Percentiles rank a stretch among this genome's conserved stretches.
These are phyloP conservation scores for Populus pruinosa DNA, from an alignment of 345 rosid genomes.

Conservation along the genomic window DNA sequence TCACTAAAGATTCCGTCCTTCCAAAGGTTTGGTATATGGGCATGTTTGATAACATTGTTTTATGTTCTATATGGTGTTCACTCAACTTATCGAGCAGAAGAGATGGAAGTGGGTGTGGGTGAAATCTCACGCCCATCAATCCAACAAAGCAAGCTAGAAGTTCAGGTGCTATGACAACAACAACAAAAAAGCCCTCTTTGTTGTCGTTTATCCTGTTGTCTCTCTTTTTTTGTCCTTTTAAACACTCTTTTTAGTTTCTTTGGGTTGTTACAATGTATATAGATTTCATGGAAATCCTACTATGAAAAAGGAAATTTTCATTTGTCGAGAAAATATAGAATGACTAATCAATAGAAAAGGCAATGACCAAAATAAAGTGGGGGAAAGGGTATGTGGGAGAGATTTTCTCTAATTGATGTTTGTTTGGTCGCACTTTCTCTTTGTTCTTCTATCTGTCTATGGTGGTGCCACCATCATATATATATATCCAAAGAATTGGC, in stretches of 20 bases:
- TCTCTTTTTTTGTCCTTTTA: not conserved
- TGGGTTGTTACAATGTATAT: not conserved
- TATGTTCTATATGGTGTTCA: constrained; percentile 87
- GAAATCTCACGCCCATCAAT: constrained; percentile 31
- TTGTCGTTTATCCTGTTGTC: not conserved
- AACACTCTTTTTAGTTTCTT: not conserved
- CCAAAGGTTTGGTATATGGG: constrained; percentile 72
- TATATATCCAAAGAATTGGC: too few species aligned
- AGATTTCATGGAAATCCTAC: constrained; percentile 12
- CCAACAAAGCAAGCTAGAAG: constrained; percentile 42
- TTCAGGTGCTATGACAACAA: constrained; percentile 30
- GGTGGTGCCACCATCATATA: constrained; percentile 6
- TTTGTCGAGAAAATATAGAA: not conserved
- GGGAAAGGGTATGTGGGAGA: too few species aligned
- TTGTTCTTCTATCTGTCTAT: not conserved
- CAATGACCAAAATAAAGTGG: not conserved
- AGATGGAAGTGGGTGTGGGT: constrained; percentile 34
- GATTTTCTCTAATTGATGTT: not conserved
- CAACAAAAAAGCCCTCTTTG: not conserved
- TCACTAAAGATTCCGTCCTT: constrained; percentile 55
- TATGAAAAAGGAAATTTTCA: constrained; percentile 5
- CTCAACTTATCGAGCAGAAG: constrained; percentile 77
- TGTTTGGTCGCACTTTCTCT: not conserved
- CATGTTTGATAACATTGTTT: constrained; percentile 57
- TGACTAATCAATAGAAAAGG: not conserved